A percentile compares a stretch with the other conserved stretches of the same genome.
phyloP scores from a whole-genome alignment of 169 alveolate genomes.

The Plasmodium knowlesi region DNA sequence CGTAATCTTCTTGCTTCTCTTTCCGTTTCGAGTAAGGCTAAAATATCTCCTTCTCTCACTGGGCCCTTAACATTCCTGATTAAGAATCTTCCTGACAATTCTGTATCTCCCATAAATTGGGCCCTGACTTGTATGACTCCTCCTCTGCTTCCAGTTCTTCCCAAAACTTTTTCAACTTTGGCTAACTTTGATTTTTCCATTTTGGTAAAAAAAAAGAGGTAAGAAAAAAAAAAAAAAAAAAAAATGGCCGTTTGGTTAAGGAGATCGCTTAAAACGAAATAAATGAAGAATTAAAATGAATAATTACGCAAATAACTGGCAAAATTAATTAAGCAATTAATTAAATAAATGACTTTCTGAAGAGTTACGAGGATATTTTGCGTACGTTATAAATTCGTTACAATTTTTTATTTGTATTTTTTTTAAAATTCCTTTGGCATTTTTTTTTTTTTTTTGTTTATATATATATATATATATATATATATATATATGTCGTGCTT shows the following conservation, averaged over 20 bases:
- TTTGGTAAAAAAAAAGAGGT: slow-evolving; percentile 5
- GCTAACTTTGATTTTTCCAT: slow-evolving; percentile 94
- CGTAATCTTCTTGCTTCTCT: slow-evolving; percentile 98
- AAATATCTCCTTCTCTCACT: slow-evolving; percentile 97
- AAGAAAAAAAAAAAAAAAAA: not conserved
- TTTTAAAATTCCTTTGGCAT: no score
- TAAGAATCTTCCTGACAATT: slow-evolving; percentile 94
- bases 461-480: no score
- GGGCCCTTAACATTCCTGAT: slow-evolving; percentile 99
- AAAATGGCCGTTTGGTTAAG: not conserved
- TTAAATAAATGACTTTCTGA: not conserved
- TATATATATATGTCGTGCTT: not conserved
- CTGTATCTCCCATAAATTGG: slow-evolving; percentile 90
- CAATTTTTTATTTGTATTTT: not conserved
- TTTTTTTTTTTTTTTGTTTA: no score
- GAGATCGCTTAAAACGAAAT: not conserved
- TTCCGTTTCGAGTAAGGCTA: slow-evolving; percentile 97
- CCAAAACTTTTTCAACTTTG: slow-evolving; percentile 94
- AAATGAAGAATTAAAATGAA: not conserved
- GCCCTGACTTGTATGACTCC: slow-evolving; percentile 98
- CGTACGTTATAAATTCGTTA: not conserved
- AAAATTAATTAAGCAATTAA: not conserved
- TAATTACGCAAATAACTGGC: no score
- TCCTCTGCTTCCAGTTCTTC: slow-evolving; percentile 98
- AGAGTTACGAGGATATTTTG: not conserved